Evolutionary conservation across 768 basidiomycete genomes (phyloP).

Genomic region (Boletus rubescentipes): DNA sequence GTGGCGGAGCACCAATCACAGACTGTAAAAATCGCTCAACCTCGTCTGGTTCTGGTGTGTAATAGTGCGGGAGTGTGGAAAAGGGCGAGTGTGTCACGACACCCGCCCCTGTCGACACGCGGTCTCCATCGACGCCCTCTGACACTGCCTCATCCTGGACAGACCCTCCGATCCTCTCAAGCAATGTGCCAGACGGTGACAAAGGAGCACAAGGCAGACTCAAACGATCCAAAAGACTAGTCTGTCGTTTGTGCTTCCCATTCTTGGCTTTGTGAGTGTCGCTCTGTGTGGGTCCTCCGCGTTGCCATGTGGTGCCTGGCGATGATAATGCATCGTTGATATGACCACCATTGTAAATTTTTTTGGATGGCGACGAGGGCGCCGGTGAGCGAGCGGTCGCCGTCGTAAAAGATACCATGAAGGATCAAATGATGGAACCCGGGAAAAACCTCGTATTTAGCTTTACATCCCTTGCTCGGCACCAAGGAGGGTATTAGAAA

Average conservation of each 20-base stretch:
- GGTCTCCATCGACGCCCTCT: slow-evolving; percentile 7
- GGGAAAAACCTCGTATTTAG: background rate
- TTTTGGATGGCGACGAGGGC: slow-evolving; percentile 1
- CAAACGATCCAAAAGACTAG: slow-evolving; percentile 13
- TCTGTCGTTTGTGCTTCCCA: slow-evolving; percentile 1
- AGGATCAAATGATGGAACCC: background rate
- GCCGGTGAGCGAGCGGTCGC: slow-evolving; percentile 1
- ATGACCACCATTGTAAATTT: background rate
- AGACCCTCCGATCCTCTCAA: slow-evolving; percentile 22
- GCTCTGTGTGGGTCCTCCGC: slow-evolving; percentile 2
- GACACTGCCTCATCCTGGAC: slow-evolving; percentile 1
- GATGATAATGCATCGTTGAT: background rate
- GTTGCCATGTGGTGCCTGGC: background rate
- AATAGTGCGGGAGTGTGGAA: slow-evolving; percentile 6
- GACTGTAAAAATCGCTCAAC: slow-evolving; percentile 28
- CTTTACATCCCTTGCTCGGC: background rate
- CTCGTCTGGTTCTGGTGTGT: slow-evolving; percentile 24
- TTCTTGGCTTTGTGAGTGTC: slow-evolving; percentile 1
- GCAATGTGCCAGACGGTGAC: slow-evolving; percentile 10
- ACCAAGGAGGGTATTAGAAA: slow-evolving; percentile 2
- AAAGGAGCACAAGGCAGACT: slow-evolving; percentile 13
- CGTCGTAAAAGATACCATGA: slow-evolving; percentile 1
- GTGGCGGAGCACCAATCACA: slow-evolving; percentile 16
- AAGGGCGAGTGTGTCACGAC: background rate
- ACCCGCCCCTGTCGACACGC: background rate